Evolutionary conservation across 176 grass and related monocot species (phyloP).

Genomic region (Carex kokanica): DNA sequence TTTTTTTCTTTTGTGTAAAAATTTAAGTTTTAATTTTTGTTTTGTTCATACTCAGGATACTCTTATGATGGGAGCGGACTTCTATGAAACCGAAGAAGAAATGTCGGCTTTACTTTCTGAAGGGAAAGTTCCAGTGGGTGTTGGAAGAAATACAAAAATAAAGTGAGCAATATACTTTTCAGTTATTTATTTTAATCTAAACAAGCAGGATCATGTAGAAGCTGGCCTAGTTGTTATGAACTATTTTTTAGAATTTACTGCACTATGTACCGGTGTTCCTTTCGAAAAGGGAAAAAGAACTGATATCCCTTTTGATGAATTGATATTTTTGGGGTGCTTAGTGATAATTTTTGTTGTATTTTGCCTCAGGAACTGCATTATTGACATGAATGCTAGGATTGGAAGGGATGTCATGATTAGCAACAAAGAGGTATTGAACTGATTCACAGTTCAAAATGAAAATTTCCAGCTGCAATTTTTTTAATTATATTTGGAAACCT

Average conservation of each 20-base stretch:
- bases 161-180: constrained; percentile 26
- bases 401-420: constrained; percentile 47
- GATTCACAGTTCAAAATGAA: not conserved
- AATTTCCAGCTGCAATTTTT: not conserved
- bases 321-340: constrained; percentile 7
- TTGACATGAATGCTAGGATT: constrained; percentile 75
- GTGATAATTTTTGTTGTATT: not conserved
- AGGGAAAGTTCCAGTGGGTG: constrained; percentile 55
- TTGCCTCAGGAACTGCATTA: constrained; percentile 61
- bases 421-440: constrained; percentile 46
- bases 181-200: not conserved
- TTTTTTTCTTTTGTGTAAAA: not conserved
- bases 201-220: too few species aligned
- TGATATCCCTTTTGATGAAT: not conserved
- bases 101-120: constrained; percentile 33
- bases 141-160: constrained; percentile 69
- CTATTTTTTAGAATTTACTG: too few species aligned
- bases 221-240: too few species aligned
- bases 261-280: not conserved
- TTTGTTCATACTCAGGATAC: constrained; percentile 38
- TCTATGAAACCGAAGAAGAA: constrained; percentile 65
- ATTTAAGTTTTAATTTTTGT: not conserved
- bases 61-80: constrained; percentile 70
- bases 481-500: not conserved
- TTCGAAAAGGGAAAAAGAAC: not conserved